A percentile compares a stretch with the other conserved stretches of the same genome.
Evolutionary conservation across 2,329 filamentous ascomycete genomes (phyloP).

Genomic region (Pseudophaeomoniella oleicola): DNA sequence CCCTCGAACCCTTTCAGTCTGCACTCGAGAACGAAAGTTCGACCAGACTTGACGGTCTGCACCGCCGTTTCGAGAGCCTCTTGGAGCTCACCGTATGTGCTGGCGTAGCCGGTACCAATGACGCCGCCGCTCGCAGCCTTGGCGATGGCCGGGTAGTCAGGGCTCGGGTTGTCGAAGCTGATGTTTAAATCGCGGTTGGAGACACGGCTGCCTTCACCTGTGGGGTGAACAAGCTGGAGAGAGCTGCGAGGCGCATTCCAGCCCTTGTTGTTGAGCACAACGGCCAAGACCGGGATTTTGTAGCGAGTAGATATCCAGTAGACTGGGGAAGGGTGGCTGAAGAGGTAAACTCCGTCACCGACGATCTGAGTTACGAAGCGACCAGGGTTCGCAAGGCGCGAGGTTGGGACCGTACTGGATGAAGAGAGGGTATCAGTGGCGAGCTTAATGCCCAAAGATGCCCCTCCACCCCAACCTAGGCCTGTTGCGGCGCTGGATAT

Average conservation of each 20-base stretch:
- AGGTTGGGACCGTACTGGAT: conserved; percentile 2
- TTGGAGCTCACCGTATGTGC: conserved; percentile 40
- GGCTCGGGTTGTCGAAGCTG: conserved; percentile 45
- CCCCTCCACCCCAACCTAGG: conserved; percentile 68
- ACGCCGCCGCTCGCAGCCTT: conserved; percentile 49
- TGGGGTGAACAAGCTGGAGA: conserved; percentile 50
- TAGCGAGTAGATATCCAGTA: conserved; percentile 57
- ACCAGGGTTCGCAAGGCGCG: conserved; percentile 26
- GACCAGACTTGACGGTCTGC: conserved; percentile 35
- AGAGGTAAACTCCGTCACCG: conserved; percentile 54
- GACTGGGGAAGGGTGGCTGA: conserved; percentile 48
- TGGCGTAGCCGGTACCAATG: conserved; percentile 38
- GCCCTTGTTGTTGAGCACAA: conserved; percentile 56
- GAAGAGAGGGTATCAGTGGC: conserved; percentile 37
- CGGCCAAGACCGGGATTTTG: conserved; percentile 49
- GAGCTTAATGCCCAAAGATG: conserved; percentile 60
- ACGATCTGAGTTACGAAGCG: conserved; percentile 51
- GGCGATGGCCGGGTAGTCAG: conserved; percentile 54
- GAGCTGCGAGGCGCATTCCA: conserved; percentile 53
- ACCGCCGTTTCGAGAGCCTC: conserved; percentile 43
- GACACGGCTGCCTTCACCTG: conserved; percentile 46
- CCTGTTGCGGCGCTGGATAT: conserved; percentile 72
- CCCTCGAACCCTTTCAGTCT: too few species aligned
- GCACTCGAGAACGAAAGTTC: conserved; percentile 46
- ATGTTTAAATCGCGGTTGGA: conserved; percentile 53